Evolutionary conservation across 805 yeast species (phyloP).

Genomic region (Lachancea sp.): DNA sequence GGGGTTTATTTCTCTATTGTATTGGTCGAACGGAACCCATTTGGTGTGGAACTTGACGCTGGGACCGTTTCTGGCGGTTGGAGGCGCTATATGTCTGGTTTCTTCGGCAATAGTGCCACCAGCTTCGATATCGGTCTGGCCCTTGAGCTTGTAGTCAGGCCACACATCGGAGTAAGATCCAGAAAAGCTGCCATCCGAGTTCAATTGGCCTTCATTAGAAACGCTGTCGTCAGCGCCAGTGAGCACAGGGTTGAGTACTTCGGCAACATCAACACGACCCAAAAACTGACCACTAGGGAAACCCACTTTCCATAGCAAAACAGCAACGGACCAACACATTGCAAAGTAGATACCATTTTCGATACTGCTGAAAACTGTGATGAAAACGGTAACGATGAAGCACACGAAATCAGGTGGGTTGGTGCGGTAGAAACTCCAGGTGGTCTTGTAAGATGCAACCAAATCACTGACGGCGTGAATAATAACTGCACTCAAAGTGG

Average conservation of each 20-base stretch:
- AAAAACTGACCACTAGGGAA: conserved; percentile 77
- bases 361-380: conserved; percentile 71
- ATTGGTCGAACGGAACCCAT: conserved; percentile 59
- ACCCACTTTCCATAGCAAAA: conserved; percentile 65
- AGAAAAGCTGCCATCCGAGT: not conserved
- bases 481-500: conserved; percentile 78
- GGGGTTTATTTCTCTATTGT: conserved; percentile 44
- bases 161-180: not conserved
- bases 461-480: conserved; percentile 91
- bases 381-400: conserved; percentile 63
- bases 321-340: conserved; percentile 73
- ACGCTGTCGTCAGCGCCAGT: not conserved
- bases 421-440: conserved; percentile 64
- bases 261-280: conserved; percentile 69
- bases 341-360: conserved; percentile 92
- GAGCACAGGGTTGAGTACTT: conserved; percentile 39
- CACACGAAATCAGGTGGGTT: conserved; percentile 70
- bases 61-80: not conserved
- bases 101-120: not conserved
- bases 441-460: conserved; percentile 59
- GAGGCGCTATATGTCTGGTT: not conserved
- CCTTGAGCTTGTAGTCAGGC: not conserved
- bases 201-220: not conserved
- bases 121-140: not conserved
- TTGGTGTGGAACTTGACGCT: conserved; percentile 44